Conservation (phyloP, 305 asterid genomes). For the Fraxinus velutina region DNA sequence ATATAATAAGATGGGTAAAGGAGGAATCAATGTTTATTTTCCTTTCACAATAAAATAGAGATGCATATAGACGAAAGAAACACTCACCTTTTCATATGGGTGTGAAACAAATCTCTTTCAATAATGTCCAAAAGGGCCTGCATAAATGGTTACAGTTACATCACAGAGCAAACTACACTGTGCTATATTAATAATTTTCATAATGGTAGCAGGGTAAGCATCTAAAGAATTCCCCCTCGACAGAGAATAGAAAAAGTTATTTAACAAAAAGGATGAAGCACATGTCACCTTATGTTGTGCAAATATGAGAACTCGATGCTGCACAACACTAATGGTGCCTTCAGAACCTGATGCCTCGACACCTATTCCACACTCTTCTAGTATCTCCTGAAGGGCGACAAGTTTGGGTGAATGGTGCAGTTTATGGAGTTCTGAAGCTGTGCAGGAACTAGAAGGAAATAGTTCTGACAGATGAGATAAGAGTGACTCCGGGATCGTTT, state of each 20-base stretch:
- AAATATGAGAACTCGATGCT: slow-evolving; percentile 91
- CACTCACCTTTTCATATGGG: slow-evolving; percentile 85
- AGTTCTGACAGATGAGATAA: slow-evolving; percentile 63
- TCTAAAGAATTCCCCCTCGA: background rate
- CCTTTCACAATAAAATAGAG: background rate
- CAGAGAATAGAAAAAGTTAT: background rate
- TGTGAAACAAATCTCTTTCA: slow-evolving; percentile 83
- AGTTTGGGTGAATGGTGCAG: slow-evolving; percentile 91
- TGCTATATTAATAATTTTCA: background rate
- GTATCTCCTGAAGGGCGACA: slow-evolving; percentile 95
- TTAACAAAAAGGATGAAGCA: slow-evolving; percentile 1
- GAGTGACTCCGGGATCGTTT: slow-evolving; percentile 70
- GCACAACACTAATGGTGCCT: slow-evolving; percentile 68
- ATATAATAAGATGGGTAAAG: background rate
- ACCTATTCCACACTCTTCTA: slow-evolving; percentile 99
- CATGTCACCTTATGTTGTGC: slow-evolving; percentile 85
- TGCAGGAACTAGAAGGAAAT: slow-evolving; percentile 61
- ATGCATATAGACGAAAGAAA: slow-evolving; percentile 15
- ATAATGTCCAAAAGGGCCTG: slow-evolving; percentile 93
- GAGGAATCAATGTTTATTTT: background rate
- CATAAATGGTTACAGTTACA: slow-evolving; percentile 34
- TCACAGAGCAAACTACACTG: slow-evolving; percentile 19
- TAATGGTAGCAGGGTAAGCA: background rate
- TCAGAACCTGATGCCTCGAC: slow-evolving; percentile 80
- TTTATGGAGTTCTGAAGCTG: slow-evolving; percentile 75